A percentile compares a stretch with the other conserved stretches of the same genome.
Conservation (phyloP, 2,329 filamentous ascomycete genomes). For the Monilinia vaccinii-corymbosi region DNA sequence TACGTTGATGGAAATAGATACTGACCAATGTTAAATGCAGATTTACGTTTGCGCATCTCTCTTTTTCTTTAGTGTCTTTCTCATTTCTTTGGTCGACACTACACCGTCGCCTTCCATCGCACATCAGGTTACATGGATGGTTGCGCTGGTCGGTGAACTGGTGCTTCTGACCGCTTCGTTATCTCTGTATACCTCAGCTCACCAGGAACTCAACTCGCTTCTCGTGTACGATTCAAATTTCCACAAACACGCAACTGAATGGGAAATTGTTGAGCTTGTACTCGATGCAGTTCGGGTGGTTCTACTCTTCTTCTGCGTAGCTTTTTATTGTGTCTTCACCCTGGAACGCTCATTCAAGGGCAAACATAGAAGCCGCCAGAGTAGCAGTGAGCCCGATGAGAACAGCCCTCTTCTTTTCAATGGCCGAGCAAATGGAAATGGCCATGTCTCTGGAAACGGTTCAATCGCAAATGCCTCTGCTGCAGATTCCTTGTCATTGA, state of each 20-base stretch:
- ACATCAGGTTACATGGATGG: constrained; percentile 71
- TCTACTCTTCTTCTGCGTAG: constrained; percentile 43
- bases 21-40: constrained; percentile 37
- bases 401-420: constrained; percentile 52
- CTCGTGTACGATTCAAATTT: constrained; percentile 32
- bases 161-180: constrained; percentile 62
- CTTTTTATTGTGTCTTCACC: constrained; percentile 51
- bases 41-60: constrained; percentile 78
- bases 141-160: constrained; percentile 64
- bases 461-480: constrained; percentile 29
- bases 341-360: constrained; percentile 23
- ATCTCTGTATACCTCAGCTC: constrained; percentile 55
- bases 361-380: constrained; percentile 10
- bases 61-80: constrained; percentile 78
- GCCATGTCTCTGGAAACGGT: constrained; percentile 30
- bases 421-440: constrained; percentile 28
- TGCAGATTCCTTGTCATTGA: constrained; percentile 14
- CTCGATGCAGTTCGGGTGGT: constrained; percentile 61
- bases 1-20: background rate
- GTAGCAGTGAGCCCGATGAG: constrained; percentile 36
- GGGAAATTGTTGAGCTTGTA: constrained; percentile 56
- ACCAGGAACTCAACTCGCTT: constrained; percentile 45
- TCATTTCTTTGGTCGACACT: constrained; percentile 80
- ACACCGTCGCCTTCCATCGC: constrained; percentile 70
- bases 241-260: constrained; percentile 35